Percentiles rank a stretch among this genome's conserved stretches.
Evolutionary conservation across 352 stramenopile genomes (phyloP).

Genomic region (Pythium brachiatum): DNA sequence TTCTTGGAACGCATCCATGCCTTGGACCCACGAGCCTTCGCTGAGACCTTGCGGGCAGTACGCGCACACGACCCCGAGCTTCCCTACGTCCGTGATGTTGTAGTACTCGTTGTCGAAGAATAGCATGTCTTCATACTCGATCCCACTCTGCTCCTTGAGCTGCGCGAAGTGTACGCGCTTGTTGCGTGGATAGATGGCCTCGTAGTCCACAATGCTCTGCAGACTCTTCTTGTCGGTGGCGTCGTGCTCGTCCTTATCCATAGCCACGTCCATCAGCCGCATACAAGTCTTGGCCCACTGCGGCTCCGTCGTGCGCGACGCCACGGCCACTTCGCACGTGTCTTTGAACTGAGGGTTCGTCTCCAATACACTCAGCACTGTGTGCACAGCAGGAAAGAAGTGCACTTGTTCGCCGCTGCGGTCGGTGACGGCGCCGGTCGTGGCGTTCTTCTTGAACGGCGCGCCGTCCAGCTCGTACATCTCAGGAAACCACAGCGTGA

Average conservation of each 20-base stretch:
- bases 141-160: conserved; percentile 84
- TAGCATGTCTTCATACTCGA: conserved; percentile 94
- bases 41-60: conserved; percentile 81
- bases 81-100: conserved; percentile 71
- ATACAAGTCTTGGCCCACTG: conserved; percentile 80
- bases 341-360: conserved; percentile 61
- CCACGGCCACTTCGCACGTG: conserved; percentile 58
- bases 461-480: conserved; percentile 85
- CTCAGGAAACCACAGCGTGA: conserved; percentile 78
- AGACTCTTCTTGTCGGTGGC: conserved; percentile 41
- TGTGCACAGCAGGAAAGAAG: conserved; percentile 70
- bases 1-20: conserved; percentile 67
- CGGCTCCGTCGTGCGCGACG: conserved; percentile 70
- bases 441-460: conserved; percentile 68
- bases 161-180: conserved; percentile 92
- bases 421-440: conserved; percentile 62
- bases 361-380: conserved; percentile 69
- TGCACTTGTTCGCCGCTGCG: conserved; percentile 72
- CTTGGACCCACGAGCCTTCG: conserved; percentile 57
- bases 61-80: conserved; percentile 68
- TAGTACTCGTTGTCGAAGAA: conserved; percentile 95
- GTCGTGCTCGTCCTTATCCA: conserved; percentile 10
- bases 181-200: conserved; percentile 83
- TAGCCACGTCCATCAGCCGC: conserved; percentile 57
- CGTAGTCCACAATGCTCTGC: conserved; percentile 64